phyloP scores from a whole-genome alignment of 768 basidiomycete genomes.

The Tephrocybe sp. region DNA sequence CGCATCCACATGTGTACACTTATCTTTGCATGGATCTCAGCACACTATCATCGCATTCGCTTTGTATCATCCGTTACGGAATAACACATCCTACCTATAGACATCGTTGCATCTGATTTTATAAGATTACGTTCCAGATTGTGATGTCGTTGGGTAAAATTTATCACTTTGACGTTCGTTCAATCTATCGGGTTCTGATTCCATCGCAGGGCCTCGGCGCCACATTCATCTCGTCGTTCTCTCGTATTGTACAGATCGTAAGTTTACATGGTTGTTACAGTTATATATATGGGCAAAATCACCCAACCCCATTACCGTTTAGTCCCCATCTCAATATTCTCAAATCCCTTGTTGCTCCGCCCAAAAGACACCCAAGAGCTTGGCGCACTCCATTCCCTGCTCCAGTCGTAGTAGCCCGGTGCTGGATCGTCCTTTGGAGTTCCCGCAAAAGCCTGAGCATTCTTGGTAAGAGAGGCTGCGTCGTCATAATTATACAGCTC shows the following conservation, averaged over 20 bases:
- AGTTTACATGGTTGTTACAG: neutral
- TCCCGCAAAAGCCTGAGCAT: constrained; percentile 7
- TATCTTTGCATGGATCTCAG: neutral
- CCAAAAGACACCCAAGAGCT: neutral
- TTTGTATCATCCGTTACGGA: constrained; percentile 8
- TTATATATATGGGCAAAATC: no score
- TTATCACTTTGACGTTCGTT: neutral
- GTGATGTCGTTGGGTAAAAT: neutral
- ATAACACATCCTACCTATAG: neutral
- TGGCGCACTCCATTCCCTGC: neutral
- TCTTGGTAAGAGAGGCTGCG: constrained; percentile 2
- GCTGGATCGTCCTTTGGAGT: neutral
- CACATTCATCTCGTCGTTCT: no score
- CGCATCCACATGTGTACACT: neutral
- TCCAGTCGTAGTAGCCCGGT: neutral
- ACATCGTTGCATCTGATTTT: neutral
- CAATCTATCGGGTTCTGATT: neutral
- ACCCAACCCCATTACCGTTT: neutral
- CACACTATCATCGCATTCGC: constrained; percentile 9
- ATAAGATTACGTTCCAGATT: neutral
- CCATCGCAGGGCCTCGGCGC: no score
- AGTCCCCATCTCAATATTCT: constrained; percentile 5
- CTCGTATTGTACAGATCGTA: neutral
- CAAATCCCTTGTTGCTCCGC: neutral
- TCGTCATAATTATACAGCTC: constrained; percentile 5